Evolutionary conservation across 495 filamentous ascomycete genomes (phyloP), one percentile per base, ranked within the genome.

Genomic region (Sabuloglossum arenarium): DNA sequence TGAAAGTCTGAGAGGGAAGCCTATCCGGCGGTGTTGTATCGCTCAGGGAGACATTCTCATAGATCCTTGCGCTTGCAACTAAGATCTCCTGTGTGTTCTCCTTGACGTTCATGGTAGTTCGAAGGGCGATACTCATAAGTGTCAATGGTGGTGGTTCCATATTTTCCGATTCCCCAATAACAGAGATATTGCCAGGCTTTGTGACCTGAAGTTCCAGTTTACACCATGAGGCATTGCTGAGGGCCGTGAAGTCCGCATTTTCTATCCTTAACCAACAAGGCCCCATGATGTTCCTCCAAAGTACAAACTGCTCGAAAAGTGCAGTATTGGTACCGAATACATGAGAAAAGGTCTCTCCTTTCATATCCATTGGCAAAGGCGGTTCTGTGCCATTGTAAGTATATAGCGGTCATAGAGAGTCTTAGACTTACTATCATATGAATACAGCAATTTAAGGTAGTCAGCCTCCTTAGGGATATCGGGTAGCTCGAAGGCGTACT

Each of bases 241-340:
- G 69, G 1, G 83, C 73, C 12, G 76, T 73, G 67, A 94, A 94
- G 64, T 95, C 79, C 32, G 82, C 85, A 55, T 81, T 83, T 58
- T 86, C 76, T 56, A 98, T 88, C 63, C 79, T 85, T 19, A 98
- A 75, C 91, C 91, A 98, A 70, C 93, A 98, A 11, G 91, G 91
- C 0, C 91, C 91, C 88, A 94, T 97, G 58, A 98, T 85, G 59
- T 90, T 88, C 68, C 93, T 95, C 85, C 88, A 96, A 12, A 98
- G 75, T 14, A 96, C 93, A 63, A 98, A 98, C 62, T 98, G 91
- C 63, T 98, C 91, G 60, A 98, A 98, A 0, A 97, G 72, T 1
- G 86, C 79, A 0, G 91, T 98, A 64, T 93, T 94, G 46, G 86
- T 84, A 45, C 91, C 93, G 59, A 98, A 98, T 43, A 94, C 87